These are phyloP conservation scores for Pseudocercospora musae DNA, from an alignment of 2,329 filamentous ascomycete species.

Conservation along the genomic window DNA sequence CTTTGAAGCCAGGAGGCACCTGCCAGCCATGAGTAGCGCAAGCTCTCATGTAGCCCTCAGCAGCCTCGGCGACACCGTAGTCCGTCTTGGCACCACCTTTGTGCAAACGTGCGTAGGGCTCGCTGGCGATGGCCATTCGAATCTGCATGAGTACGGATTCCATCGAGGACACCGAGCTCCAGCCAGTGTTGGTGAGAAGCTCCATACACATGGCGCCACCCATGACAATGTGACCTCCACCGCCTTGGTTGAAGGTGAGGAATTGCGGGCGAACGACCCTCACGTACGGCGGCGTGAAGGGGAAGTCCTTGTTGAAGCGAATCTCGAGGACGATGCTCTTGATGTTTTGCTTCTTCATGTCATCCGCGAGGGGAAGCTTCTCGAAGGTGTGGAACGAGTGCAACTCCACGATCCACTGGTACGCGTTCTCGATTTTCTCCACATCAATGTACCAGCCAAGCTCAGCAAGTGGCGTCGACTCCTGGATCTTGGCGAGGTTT, in stretches of 20 bases:
- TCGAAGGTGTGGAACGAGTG: conserved; percentile 63
- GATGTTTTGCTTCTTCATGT: conserved; percentile 63
- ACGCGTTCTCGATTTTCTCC: conserved; percentile 66
- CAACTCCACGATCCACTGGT: conserved; percentile 88
- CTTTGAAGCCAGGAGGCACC: conserved; percentile 60
- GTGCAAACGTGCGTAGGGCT: conserved; percentile 72
- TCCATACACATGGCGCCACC: conserved; percentile 83
- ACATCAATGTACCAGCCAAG: conserved; percentile 82
- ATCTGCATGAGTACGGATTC: conserved; percentile 81
- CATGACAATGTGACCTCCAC: conserved; percentile 79
- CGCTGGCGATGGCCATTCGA: conserved; percentile 67
- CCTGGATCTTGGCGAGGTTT: conserved; percentile 62
- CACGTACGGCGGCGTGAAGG: conserved; percentile 77
- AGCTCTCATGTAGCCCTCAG: conserved; percentile 69
- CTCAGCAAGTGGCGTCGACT: conserved; percentile 57
- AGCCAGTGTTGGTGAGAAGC: conserved; percentile 73
- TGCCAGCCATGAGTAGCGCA: conserved; percentile 69
- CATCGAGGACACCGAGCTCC: conserved; percentile 69
- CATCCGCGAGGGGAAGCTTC: conserved; percentile 64
- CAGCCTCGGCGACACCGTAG: conserved; percentile 68
- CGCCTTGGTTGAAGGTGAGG: conserved; percentile 65
- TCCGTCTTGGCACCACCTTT: conserved; percentile 12
- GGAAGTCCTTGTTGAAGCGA: conserved; percentile 73
- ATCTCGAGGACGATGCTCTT: conserved; percentile 76
- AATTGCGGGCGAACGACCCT: conserved; percentile 80